phyloP scores from a whole-genome alignment of 2,329 filamentous ascomycete genomes.

The Penicillium sp. region DNA sequence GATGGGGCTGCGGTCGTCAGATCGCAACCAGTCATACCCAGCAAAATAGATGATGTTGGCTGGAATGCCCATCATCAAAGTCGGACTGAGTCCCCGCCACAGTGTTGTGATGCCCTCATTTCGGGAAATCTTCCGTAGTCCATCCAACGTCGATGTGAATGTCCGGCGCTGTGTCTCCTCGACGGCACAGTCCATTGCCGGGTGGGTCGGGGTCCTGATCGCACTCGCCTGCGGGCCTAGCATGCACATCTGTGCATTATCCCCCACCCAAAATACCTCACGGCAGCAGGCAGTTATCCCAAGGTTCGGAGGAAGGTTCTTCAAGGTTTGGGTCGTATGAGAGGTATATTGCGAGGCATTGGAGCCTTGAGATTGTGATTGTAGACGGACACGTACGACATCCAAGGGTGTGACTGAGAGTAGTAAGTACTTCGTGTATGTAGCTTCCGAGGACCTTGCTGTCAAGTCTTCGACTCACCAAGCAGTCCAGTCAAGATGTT shows the following conservation, averaged over 20 bases:
- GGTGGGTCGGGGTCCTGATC: slow-evolving; percentile 43
- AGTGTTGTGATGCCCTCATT: slow-evolving; percentile 84
- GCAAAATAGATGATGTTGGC: slow-evolving; percentile 99
- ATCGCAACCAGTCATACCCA: slow-evolving; percentile 92
- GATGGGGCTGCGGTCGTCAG: slow-evolving; percentile 69
- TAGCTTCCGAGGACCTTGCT: neutral
- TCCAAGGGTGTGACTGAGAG: slow-evolving; percentile 83
- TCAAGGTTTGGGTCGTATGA: slow-evolving; percentile 53
- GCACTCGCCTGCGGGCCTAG: slow-evolving; percentile 51
- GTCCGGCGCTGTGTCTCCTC: slow-evolving; percentile 80
- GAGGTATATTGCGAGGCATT: slow-evolving; percentile 56
- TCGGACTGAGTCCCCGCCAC: slow-evolving; percentile 93
- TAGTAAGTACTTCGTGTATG: slow-evolving; percentile 10
- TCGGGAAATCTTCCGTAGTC: slow-evolving; percentile 86
- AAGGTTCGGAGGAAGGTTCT: slow-evolving; percentile 74
- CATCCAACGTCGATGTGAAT: slow-evolving; percentile 88
- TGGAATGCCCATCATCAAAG: slow-evolving; percentile 87
- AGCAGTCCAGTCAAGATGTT: slow-evolving; percentile 86
- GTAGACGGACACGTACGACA: slow-evolving; percentile 89
- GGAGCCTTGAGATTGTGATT: slow-evolving; percentile 67
- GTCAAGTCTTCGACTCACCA: slow-evolving; percentile 54
- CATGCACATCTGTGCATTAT: slow-evolving; percentile 76
- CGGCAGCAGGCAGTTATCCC: slow-evolving; percentile 93
- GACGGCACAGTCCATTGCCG: slow-evolving; percentile 71
- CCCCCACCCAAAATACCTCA: slow-evolving; percentile 94